Conservation (phyloP, 116 monocot genomes). For the Dioscorea cayenensis region DNA sequence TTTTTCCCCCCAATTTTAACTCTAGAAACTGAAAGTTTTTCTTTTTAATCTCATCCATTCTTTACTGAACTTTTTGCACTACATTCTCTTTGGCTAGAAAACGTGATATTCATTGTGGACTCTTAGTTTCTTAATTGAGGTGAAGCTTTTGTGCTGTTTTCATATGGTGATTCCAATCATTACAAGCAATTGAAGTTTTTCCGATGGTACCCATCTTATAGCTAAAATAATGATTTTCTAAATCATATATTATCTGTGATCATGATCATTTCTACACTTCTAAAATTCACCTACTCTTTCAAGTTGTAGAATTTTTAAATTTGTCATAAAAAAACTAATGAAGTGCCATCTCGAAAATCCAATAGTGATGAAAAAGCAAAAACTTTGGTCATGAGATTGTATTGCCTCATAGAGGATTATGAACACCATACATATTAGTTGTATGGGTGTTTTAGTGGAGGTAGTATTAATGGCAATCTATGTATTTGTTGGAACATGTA, state of each 20-base stretch:
- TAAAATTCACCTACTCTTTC: neutral
- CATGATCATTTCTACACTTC: no score
- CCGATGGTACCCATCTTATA: neutral
- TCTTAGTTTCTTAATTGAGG: no score
- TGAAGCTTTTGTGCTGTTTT: no score
- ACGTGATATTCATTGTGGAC: no score
- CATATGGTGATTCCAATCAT: neutral
- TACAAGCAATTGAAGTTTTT: neutral
- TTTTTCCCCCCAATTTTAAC: neutral
- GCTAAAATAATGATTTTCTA: neutral
- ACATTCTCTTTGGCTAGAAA: no score
- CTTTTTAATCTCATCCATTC: neutral
- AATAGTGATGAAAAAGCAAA: neutral
- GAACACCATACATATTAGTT: constrained; percentile 23
- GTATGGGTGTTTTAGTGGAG: no score
- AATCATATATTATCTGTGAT: no score
- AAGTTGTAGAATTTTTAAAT: constrained; percentile 89
- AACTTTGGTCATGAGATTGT: constrained; percentile 17
- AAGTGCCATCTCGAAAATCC: constrained; percentile 14
- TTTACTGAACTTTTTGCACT: neutral
- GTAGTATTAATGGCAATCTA: no score
- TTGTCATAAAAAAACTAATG: constrained; percentile 68
- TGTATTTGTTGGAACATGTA: no score
- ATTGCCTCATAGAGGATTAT: constrained; percentile 43
- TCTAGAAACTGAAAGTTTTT: neutral